Conservation (phyloP, 2,329 filamentous ascomycete species). For the Trichoderma hamatum region DNA sequence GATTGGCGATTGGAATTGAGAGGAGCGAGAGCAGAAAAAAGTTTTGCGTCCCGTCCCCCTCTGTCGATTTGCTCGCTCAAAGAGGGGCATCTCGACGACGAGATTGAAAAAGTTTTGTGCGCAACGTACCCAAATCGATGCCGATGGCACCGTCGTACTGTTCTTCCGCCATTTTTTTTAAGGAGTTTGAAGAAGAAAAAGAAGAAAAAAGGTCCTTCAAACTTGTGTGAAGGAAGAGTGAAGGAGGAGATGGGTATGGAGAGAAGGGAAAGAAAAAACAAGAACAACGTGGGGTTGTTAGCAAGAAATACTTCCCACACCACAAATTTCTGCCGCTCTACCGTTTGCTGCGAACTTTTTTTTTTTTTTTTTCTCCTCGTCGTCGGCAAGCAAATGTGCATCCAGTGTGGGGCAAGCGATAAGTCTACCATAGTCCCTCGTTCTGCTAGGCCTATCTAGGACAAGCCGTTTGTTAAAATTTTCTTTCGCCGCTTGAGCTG, state of each 20-base stretch:
- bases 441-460: slow-evolving; percentile 13
- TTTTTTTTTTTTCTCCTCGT: slow-evolving; percentile 34
- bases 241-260: slow-evolving; percentile 32
- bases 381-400: slow-evolving; percentile 25
- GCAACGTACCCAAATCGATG: slow-evolving; percentile 92
- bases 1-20: slow-evolving; percentile 8
- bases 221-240: slow-evolving; percentile 33
- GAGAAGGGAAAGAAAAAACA: slow-evolving; percentile 33
- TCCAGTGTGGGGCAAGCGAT: slow-evolving; percentile 26
- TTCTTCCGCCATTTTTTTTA: slow-evolving; percentile 85
- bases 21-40: background rate
- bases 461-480: slow-evolving; percentile 25
- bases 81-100: slow-evolving; percentile 20
- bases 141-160: slow-evolving; percentile 99
- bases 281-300: slow-evolving; percentile 41
- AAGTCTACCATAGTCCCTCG: slow-evolving; percentile 10
- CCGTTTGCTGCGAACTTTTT: slow-evolving; percentile 37
- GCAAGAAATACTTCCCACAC: slow-evolving; percentile 43
- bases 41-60: background rate
- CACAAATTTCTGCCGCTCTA: slow-evolving; percentile 36
- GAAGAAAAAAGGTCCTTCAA: slow-evolving; percentile 26
- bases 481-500: slow-evolving; percentile 19
- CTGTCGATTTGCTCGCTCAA: background rate
- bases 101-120: slow-evolving; percentile 15
- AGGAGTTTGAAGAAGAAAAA: slow-evolving; percentile 6